These are phyloP conservation scores for Blastobotrys persicus DNA, from an alignment of 1,139 yeast species.

Conservation along the genomic window DNA sequence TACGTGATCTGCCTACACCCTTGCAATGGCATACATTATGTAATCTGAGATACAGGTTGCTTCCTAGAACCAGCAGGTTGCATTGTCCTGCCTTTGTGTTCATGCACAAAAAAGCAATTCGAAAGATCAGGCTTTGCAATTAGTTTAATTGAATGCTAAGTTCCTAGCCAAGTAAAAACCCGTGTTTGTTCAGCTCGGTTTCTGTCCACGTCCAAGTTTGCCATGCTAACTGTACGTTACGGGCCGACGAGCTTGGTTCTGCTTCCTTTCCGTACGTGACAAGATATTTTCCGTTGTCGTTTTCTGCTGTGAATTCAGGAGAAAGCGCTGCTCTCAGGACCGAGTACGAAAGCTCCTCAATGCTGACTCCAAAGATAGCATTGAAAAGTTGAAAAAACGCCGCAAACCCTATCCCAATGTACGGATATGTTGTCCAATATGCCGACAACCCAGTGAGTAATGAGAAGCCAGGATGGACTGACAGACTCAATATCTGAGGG, in stretches of 20 bases:
- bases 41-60: no score
- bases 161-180: no score
- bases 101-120: no score
- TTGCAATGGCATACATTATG: no score
- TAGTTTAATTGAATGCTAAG: not conserved
- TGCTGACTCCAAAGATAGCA: slow-evolving; percentile 63
- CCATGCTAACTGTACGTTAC: slow-evolving; percentile 60
- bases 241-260: slow-evolving; percentile 57
- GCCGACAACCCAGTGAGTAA: slow-evolving; percentile 73
- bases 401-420: slow-evolving; percentile 65
- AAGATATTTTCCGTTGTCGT: slow-evolving; percentile 62
- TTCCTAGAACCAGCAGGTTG: no score
- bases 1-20: no score
- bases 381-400: slow-evolving; percentile 61
- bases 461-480: slow-evolving; percentile 85
- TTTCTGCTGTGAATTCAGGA: slow-evolving; percentile 49
- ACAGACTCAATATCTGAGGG: slow-evolving; percentile 61
- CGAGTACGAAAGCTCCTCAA: slow-evolving; percentile 59
- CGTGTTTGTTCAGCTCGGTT: slow-evolving; percentile 56
- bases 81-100: no score
- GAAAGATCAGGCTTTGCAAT: not conserved
- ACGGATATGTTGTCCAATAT: slow-evolving; percentile 75
- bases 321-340: slow-evolving; percentile 65
- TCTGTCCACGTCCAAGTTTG: slow-evolving; percentile 86
- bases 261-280: slow-evolving; percentile 58